A percentile compares a stretch with the other conserved stretches of the same genome.
phyloP scores from a whole-genome alignment of 1,284 basidiomycete genomes.

The Moesziomyces antarcticus region DNA sequence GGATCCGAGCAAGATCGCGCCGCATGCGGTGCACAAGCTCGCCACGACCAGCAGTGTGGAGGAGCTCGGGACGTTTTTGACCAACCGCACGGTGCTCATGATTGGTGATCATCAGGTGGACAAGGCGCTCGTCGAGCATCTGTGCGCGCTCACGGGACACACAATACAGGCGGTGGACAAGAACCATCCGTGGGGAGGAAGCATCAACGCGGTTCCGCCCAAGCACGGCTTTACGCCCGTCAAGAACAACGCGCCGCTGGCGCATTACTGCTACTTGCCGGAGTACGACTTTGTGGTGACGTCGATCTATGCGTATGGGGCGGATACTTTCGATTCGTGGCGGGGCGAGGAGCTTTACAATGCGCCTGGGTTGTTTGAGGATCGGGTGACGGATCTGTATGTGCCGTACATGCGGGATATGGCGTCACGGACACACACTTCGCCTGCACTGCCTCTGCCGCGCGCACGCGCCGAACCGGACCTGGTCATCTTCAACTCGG shows the following conservation, averaged over 20 bases:
- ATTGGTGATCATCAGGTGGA: conserved; percentile 68
- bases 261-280: conserved; percentile 68
- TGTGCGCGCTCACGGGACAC: conserved; percentile 67
- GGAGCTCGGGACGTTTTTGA: conserved; percentile 57
- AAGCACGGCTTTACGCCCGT: conserved; percentile 43
- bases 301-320: conserved; percentile 68
- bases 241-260: conserved; percentile 62
- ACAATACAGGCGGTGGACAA: conserved; percentile 63
- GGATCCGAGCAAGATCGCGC: conserved; percentile 38
- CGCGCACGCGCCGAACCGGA: conserved; percentile 63
- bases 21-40: conserved; percentile 25
- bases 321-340: conserved; percentile 68
- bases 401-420: conserved; percentile 58
- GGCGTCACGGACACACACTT: conserved; percentile 14
- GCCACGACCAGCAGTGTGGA: conserved; percentile 10
- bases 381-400: conserved; percentile 66
- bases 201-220: conserved; percentile 45
- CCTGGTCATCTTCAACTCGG: conserved; percentile 66
- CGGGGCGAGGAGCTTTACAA: conserved; percentile 62
- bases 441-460: conserved; percentile 45
- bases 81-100: conserved; percentile 68
- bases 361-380: conserved; percentile 67
- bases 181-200: conserved; percentile 61
- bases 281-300: conserved; percentile 68
- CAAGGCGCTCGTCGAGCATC: conserved; percentile 67